These are phyloP conservation scores for Astraeus odoratus DNA, from an alignment of 768 basidiomycete genomes.

Conservation along the genomic window DNA sequence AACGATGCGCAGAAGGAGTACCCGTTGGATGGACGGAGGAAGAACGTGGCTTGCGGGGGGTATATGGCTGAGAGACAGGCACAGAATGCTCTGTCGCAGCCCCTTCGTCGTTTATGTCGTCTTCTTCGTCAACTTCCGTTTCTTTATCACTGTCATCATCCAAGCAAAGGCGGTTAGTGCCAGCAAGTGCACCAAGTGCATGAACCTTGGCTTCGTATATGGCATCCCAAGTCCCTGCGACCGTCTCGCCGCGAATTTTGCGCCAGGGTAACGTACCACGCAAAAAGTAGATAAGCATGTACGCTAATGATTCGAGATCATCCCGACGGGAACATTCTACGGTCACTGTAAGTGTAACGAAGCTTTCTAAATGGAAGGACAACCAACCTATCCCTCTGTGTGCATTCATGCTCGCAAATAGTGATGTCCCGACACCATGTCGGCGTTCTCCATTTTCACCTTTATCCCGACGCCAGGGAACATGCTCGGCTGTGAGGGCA, in stretches of 20 bases:
- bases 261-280: slow-evolving; percentile 76
- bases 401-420: slow-evolving; percentile 70
- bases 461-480: slow-evolving; percentile 61
- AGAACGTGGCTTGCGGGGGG: neutral
- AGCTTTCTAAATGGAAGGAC: neutral
- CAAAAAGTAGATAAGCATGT: slow-evolving; percentile 79
- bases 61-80: neutral
- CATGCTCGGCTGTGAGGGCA: slow-evolving; percentile 53
- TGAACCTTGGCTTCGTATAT: slow-evolving; percentile 70
- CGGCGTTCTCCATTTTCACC: slow-evolving; percentile 29
- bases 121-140: neutral
- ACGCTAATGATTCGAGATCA: slow-evolving; percentile 73
- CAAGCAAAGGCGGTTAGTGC: slow-evolving; percentile 3
- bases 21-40: neutral
- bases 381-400: slow-evolving; percentile 67
- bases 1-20: neutral
- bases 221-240: slow-evolving; percentile 67
- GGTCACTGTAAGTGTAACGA: neutral
- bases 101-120: neutral
- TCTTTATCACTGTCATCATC: slow-evolving; percentile 4
- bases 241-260: slow-evolving; percentile 59
- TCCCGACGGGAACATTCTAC: slow-evolving; percentile 68
- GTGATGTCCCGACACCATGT: slow-evolving; percentile 73
- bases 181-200: slow-evolving; percentile 32
- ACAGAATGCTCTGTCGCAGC: neutral